Base-by-base conservation (phyloP, 169 alveolate species). In the Cryptosporidium andersoni region DNA sequence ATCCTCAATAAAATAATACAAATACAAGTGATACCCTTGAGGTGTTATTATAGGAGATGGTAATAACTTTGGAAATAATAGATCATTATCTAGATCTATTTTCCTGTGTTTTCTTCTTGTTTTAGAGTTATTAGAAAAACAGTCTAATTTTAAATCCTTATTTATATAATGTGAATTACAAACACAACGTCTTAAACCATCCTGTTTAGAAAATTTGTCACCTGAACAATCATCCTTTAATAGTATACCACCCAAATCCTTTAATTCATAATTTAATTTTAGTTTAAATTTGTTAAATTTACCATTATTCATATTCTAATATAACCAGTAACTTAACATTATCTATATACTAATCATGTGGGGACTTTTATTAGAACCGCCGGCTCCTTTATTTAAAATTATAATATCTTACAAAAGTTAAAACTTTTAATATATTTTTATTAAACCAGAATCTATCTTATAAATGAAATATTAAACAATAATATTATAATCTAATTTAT, bases 21-120 rank as follows among this genome's bases (percentile, higher is more conserved):
- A 6, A 60, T 74, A 74, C 6, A 74, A 48, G 64, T 74, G 85
- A 58, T 74, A 74, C 14, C 85, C 85, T 47, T 74, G 85, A 2
- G 85, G 40, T 5, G 85, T 74, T 9, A 74, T 51, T 40, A 74
- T 74, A 25, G 74, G 85, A 7, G 85, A 74, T 49, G 25, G 25
- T 25, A 25, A 25, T 25, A 25, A 25, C 25, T 60, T 56, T n/a
- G n/a, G 16, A 51, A 74, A 47, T n/a, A 39, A 55, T 9, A 36
- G 5, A 42, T 40, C 66, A 12, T 60, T 34, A 14, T 66, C 53
- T 36, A 66, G 42, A 39, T 37, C 36, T 3, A 40, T 6, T 51
- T 42, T 36, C 43, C 25, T 65, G 3, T 40, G 47, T n/a, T 48
- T n/a, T 12, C 52, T 34, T 7, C 6, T 45, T 49, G 7, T 2